phyloP scores from a whole-genome alignment of 495 filamentous ascomycete species.

The Podospora pseudocomata region DNA sequence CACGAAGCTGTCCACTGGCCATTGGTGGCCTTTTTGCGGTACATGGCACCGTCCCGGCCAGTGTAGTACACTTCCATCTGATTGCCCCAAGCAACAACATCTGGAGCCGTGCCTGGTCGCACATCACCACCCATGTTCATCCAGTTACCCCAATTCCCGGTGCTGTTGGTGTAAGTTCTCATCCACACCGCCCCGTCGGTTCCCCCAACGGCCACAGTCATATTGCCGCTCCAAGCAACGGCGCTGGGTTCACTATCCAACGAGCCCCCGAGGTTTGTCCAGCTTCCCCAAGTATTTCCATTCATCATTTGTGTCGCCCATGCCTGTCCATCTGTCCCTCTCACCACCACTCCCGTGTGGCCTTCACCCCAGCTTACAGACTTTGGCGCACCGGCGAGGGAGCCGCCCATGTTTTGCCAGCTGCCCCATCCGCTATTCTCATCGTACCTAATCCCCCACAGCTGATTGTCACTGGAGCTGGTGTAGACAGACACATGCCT shows the following conservation, averaged over 20 bases:
- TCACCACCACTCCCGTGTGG: constrained; percentile 25
- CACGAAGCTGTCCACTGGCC: constrained; percentile 24
- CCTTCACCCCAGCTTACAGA: constrained; percentile 19
- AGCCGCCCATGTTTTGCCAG: constrained; percentile 25
- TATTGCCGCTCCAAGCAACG: constrained; percentile 22
- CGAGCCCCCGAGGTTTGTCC: constrained; percentile 21
- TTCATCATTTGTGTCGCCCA: constrained; percentile 17
- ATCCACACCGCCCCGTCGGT: constrained; percentile 26
- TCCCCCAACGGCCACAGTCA: constrained; percentile 29
- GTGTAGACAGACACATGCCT: constrained; percentile 21
- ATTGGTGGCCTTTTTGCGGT: constrained; percentile 24
- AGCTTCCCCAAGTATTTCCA: constrained; percentile 18
- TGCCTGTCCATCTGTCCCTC: constrained; percentile 26
- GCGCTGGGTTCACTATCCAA: constrained; percentile 23
- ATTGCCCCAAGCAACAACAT: constrained; percentile 20
- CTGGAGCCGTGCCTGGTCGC: constrained; percentile 18
- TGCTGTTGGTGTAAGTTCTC: constrained; percentile 19
- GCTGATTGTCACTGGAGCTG: constrained; percentile 15
- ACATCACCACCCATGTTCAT: constrained; percentile 24
- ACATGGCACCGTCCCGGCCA: constrained; percentile 27
- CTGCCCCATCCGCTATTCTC: constrained; percentile 14
- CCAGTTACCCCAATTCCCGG: constrained; percentile 21
- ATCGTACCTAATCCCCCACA: constrained; percentile 21
- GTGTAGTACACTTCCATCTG: constrained; percentile 37
- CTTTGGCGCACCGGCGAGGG: constrained; percentile 25